These are phyloP conservation scores for Puccinia polysora DNA, from an alignment of 1,284 basidiomycete species.

Conservation along the genomic window DNA sequence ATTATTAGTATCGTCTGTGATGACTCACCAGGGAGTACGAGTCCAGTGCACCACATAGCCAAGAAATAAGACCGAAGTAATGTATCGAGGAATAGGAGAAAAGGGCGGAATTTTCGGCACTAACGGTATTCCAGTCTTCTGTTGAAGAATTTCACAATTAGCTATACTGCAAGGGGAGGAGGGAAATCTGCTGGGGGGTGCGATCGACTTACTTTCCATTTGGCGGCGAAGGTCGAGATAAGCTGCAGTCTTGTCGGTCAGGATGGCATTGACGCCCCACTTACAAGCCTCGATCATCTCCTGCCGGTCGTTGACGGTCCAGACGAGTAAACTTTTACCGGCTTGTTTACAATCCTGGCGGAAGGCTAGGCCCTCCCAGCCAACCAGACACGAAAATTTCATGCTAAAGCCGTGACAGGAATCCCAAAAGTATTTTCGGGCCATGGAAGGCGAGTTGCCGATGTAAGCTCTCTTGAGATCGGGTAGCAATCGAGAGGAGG, in stretches of 20 bases:
- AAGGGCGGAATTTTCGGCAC: constrained; percentile 22
- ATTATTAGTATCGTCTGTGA: neutral
- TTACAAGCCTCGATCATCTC: constrained; percentile 94
- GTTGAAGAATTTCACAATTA: neutral
- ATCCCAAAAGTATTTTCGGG: constrained; percentile 83
- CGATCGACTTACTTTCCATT: constrained; percentile 59
- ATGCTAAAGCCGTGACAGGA: constrained; percentile 84
- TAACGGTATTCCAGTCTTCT: constrained; percentile 34
- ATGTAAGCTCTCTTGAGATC: constrained; percentile 82
- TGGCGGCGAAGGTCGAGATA: constrained; percentile 70
- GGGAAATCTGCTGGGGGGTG: neutral
- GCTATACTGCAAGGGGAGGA: neutral
- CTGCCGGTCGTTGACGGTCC: constrained; percentile 88
- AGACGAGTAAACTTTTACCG: constrained; percentile 84
- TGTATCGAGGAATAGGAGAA: constrained; percentile 36
- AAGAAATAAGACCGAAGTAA: constrained; percentile 19
- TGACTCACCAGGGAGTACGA: constrained; percentile 20
- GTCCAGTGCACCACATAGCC: constrained; percentile 3
- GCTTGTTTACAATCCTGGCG: constrained; percentile 68
- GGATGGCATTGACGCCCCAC: constrained; percentile 83
- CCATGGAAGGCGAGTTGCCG: constrained; percentile 62
- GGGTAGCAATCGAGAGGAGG: constrained; percentile 70
- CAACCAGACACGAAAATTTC: constrained; percentile 69
- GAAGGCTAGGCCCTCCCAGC: constrained; percentile 67
- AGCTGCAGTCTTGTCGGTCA: constrained; percentile 75